phyloP scores from a whole-genome alignment of 805 yeast genomes.

The Brettanomyces sp. region DNA sequence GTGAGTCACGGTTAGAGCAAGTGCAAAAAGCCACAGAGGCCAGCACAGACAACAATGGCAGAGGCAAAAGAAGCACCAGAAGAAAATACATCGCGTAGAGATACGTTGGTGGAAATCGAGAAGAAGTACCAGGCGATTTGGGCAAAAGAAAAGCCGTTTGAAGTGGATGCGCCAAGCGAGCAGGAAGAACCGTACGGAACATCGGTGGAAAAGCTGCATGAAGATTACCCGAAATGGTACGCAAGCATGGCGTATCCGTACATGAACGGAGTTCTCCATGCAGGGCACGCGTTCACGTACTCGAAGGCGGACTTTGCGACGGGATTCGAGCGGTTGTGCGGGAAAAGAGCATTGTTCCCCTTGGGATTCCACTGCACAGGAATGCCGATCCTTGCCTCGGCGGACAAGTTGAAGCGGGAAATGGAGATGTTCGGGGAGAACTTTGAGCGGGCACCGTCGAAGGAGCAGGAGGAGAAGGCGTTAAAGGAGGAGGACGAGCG shows the following conservation, averaged over 20 bases:
- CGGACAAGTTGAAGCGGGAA: slow-evolving; percentile 91
- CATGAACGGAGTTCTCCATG: slow-evolving; percentile 97
- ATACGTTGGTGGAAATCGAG: slow-evolving; percentile 81
- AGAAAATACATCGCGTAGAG: slow-evolving; percentile 81
- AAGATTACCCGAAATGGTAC: slow-evolving; percentile 76
- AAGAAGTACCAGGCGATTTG: slow-evolving; percentile 79
- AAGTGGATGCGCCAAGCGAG: slow-evolving; percentile 76
- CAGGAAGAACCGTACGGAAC: slow-evolving; percentile 53
- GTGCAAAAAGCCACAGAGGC: no score
- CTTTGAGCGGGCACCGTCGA: slow-evolving; percentile 59
- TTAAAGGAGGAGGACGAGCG: slow-evolving; percentile 18
- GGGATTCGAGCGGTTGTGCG: slow-evolving; percentile 92
- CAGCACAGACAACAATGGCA: no score
- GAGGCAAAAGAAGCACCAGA: no score
- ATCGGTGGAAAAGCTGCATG: slow-evolving; percentile 60
- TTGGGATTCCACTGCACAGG: slow-evolving; percentile 99
- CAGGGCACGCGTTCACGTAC: slow-evolving; percentile 93
- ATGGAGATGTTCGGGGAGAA: slow-evolving; percentile 82
- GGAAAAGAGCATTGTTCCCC: slow-evolving; percentile 87
- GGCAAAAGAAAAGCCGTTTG: slow-evolving; percentile 80
- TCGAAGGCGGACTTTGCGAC: slow-evolving; percentile 88
- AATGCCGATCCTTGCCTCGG: slow-evolving; percentile 94
- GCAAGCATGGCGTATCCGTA: slow-evolving; percentile 97
- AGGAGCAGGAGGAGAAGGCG: slow-evolving; percentile 41
- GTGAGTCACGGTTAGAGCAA: no score